A percentile compares a stretch with the other conserved stretches of the same genome.
phyloP scores from a whole-genome alignment of 1,284 basidiomycete species.

The Cryptococcus jaspeensis region DNA sequence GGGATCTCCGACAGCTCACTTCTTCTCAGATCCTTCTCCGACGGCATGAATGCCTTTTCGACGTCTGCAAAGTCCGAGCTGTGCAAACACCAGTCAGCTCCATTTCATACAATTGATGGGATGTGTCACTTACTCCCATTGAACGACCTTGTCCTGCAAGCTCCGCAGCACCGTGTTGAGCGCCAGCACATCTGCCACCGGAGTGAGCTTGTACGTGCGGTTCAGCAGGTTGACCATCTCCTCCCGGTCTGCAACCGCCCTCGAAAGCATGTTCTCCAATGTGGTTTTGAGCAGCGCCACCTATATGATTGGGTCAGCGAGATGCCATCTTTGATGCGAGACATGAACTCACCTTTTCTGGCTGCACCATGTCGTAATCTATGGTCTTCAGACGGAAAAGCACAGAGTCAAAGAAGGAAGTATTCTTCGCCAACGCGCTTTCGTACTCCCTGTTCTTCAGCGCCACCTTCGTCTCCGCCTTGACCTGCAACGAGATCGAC shows the following conservation, averaged over 20 bases:
- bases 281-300: constrained; percentile 34
- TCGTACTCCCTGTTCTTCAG: constrained; percentile 89
- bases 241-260: constrained; percentile 70
- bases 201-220: constrained; percentile 73
- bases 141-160: constrained; percentile 92
- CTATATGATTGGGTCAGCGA: constrained; percentile 12
- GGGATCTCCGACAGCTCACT: constrained; percentile 23
- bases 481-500: constrained; percentile 77
- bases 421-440: constrained; percentile 70
- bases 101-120: neutral
- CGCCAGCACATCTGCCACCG: constrained; percentile 79
- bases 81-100: constrained; percentile 1
- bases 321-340: neutral
- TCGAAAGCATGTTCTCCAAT: constrained; percentile 58
- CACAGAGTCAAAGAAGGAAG: constrained; percentile 60
- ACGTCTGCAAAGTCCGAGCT: constrained; percentile 57
- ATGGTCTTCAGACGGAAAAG: constrained; percentile 48
- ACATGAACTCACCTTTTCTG: constrained; percentile 38
- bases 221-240: constrained; percentile 76
- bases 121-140: constrained; percentile 65
- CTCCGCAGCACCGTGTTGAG: constrained; percentile 83
- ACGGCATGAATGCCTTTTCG: constrained; percentile 53
- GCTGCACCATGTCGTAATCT: constrained; percentile 47
- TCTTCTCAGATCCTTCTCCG: constrained; percentile 49
- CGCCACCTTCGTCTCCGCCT: constrained; percentile 78